Base-by-base conservation (phyloP, 495 filamentous ascomycete species). In the Penicillium lagena region DNA sequence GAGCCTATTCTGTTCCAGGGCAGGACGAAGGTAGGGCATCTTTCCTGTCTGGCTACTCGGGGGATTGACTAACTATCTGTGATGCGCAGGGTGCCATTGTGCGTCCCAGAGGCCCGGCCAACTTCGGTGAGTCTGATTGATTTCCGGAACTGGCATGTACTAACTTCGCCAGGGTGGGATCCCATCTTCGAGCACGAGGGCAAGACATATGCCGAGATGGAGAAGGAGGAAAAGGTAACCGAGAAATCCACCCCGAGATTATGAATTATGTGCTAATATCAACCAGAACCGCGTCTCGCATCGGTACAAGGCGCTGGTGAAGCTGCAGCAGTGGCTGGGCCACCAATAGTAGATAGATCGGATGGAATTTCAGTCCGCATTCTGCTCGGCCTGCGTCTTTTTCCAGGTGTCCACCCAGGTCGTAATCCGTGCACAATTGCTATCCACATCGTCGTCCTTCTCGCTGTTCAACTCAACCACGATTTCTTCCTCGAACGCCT, bases 141-240 rank as follows among this genome's bases (percentile, higher is more conserved):
- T 22, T 22, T 3, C 22, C 22, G 22, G 22, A 22, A 3, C 2
- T 22, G 22, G 22, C 2, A 22, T 4, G 4, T 22, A 6, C 22
- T 22, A 22, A 34, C n/a, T 10, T 6, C 45, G n/a, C 5, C 35
- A 89, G 90, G 90, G 10, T 97, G 94, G 93, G 93, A 99, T 60
- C 80, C 94, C 0, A 86, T 95, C 39, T 99, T 99, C 54, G 93
- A 99, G 67, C 90, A 93, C 54, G 79, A 91, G 51, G 91, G 90
- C 38, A 68, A 89, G 66, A 98, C 93, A 67, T 97, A 95, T 58
- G 94, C 93, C 17, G 93, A 99, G 71, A 99, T 99, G 93, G 85
- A 88, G 38, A 88, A 89, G 64, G 74, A 66, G 27, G 82, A 82
- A 59, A 99, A 99, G 66, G 71, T 73, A 58, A 54, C 22, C 34